Percentiles rank a stretch among this genome's conserved stretches.
Conservation (phyloP, 2,329 filamentous ascomycete species). For the Aspergillus calidoustus region DNA sequence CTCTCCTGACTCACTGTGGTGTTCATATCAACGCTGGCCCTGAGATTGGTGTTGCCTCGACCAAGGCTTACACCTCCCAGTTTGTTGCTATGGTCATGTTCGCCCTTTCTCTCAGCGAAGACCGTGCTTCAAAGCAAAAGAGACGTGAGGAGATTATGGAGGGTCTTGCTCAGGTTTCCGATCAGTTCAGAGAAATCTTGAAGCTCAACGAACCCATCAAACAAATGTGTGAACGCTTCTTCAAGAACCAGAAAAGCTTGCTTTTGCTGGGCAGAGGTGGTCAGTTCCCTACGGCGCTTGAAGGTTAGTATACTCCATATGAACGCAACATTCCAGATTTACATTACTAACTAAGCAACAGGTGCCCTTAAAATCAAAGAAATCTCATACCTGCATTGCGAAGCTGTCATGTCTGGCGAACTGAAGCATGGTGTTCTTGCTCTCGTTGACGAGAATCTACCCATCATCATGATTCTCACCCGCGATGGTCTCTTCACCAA, state of each 20-base stretch:
- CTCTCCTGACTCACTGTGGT: slow-evolving; percentile 98
- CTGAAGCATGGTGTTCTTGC: slow-evolving; percentile 98
- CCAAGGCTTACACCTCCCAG: slow-evolving; percentile 98
- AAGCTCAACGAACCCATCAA: slow-evolving; percentile 94
- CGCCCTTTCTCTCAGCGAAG: slow-evolving; percentile 91
- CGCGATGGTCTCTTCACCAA: slow-evolving; percentile 96
- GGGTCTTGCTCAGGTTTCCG: slow-evolving; percentile 82
- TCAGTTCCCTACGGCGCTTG: slow-evolving; percentile 92
- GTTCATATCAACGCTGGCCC: slow-evolving; percentile 99
- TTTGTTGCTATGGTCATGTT: slow-evolving; percentile 99
- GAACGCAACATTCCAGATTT: neutral
- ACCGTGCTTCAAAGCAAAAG: slow-evolving; percentile 91
- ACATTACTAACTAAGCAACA: slow-evolving; percentile 30
- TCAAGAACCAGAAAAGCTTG: slow-evolving; percentile 97
- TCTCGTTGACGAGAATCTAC: slow-evolving; percentile 95
- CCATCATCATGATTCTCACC: slow-evolving; percentile 99
- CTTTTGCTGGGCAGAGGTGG: slow-evolving; percentile 91
- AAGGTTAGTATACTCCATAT: slow-evolving; percentile 60
- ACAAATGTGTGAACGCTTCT: slow-evolving; percentile 84
- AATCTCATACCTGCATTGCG: slow-evolving; percentile 98
- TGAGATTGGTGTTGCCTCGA: slow-evolving; percentile 98
- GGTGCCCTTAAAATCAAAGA: slow-evolving; percentile 99
- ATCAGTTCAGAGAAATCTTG: slow-evolving; percentile 89
- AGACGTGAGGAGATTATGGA: slow-evolving; percentile 96
- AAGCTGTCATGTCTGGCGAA: slow-evolving; percentile 99